Evolutionary conservation across 2,329 filamentous ascomycete species (phyloP).

Genomic region (Calonectria hawksworthii): DNA sequence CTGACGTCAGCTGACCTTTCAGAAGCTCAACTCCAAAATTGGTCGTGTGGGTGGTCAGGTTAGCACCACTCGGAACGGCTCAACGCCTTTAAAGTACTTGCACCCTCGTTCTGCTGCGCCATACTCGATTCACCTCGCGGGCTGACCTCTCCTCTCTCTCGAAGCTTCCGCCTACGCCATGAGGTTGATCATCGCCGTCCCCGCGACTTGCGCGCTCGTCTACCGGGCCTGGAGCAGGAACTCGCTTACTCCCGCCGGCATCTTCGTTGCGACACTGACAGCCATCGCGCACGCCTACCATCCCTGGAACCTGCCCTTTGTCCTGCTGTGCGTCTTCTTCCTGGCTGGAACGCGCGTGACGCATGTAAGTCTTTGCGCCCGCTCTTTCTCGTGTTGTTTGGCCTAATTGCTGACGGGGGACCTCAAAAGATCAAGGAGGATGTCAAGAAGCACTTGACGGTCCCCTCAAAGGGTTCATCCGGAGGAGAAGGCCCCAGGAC

Average conservation of each 20-base stretch:
- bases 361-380: conserved; percentile 67
- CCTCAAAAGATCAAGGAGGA: conserved; percentile 85
- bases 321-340: conserved; percentile 87
- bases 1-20: conserved; percentile 33
- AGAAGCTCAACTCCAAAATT: conserved; percentile 24
- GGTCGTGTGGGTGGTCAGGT: conserved; percentile 7
- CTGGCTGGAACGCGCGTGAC: conserved; percentile 86
- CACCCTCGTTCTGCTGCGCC: conserved; percentile 9
- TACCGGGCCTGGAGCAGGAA: conserved; percentile 79
- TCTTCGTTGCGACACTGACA: conserved; percentile 79
- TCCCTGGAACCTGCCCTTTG: conserved; percentile 94
- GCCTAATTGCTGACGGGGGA: conserved; percentile 32
- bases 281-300: conserved; percentile 89
- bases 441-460: conserved; percentile 84
- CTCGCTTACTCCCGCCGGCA: conserved; percentile 83
- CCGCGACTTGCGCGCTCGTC: conserved; percentile 71
- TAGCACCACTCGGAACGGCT: neutral
- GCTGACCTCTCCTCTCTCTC: neutral
- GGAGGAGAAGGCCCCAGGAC: conserved; percentile 88
- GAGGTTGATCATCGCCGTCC: conserved; percentile 70
- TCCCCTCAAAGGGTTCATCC: conserved; percentile 78
- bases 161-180: conserved; percentile 53
- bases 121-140: neutral
- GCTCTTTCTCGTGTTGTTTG: neutral
- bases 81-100: neutral